Conservation (phyloP, 2,329 filamentous ascomycete species). For the Colletotrichum sp. region DNA sequence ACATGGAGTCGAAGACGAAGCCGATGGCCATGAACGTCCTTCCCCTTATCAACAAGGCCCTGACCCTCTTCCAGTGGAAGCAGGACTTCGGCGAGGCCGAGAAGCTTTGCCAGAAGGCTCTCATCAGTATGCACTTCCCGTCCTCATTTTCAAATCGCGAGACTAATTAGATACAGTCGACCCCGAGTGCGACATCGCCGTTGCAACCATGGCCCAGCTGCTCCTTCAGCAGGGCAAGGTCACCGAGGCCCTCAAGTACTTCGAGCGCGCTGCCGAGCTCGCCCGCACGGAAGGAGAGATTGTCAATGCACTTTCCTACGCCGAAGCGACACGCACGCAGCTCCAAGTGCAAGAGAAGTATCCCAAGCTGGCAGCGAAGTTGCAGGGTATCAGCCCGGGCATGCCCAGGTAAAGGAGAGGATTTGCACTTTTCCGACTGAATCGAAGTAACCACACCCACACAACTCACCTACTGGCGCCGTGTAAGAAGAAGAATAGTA, state of each 20-base stretch:
- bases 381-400: conserved; percentile 57
- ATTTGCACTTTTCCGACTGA: background rate
- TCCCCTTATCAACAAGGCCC: conserved; percentile 96
- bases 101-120: conserved; percentile 93
- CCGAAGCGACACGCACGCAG: conserved; percentile 95
- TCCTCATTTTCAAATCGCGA: background rate
- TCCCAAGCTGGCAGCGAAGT: conserved; percentile 75
- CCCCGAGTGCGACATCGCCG: conserved; percentile 97
- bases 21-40: conserved; percentile 97
- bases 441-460: background rate
- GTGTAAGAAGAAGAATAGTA: conserved; percentile 20
- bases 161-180: conserved; percentile 70
- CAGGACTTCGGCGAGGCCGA: conserved; percentile 94
- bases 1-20: conserved; percentile 95
- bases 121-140: conserved; percentile 76
- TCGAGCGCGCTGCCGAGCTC: conserved; percentile 93
- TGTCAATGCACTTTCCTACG: conserved; percentile 94
- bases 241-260: conserved; percentile 92
- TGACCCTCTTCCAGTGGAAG: conserved; percentile 98
- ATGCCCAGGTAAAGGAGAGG: conserved; percentile 18
- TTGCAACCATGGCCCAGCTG: conserved; percentile 97
- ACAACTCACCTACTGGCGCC: conserved; percentile 2
- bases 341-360: conserved; percentile 90
- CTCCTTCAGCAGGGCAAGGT: conserved; percentile 98
- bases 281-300: conserved; percentile 95